Percentiles rank a stretch among this genome's conserved stretches.
phyloP scores from a whole-genome alignment of 2,329 filamentous ascomycete species.

The Aspergillus ibericus region DNA sequence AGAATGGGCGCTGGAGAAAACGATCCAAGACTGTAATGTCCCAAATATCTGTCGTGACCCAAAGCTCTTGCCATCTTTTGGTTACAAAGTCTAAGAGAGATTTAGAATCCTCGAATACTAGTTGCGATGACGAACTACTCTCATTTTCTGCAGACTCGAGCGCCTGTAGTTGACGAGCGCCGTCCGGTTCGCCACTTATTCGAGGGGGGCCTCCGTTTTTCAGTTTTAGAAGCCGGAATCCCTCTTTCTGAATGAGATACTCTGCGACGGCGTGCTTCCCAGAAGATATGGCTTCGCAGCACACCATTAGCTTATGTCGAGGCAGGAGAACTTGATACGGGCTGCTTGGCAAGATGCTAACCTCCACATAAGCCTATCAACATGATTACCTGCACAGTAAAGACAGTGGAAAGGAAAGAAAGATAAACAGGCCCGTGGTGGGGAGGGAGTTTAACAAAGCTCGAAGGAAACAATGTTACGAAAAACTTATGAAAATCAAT shows the following conservation, averaged over 20 bases:
- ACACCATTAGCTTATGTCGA: conserved; percentile 16
- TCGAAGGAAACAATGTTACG: neutral
- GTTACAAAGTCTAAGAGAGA: conserved; percentile 83
- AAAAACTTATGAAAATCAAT: neutral
- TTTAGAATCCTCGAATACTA: conserved; percentile 62
- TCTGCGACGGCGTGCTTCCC: conserved; percentile 88
- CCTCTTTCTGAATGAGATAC: conserved; percentile 81
- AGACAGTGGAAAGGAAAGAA: neutral
- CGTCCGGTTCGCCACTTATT: conserved; percentile 25
- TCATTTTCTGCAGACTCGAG: conserved; percentile 22
- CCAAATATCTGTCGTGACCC: conserved; percentile 82
- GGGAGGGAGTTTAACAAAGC: neutral
- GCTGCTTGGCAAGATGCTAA: conserved; percentile 23
- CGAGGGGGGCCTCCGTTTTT: conserved; percentile 29
- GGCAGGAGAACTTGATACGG: neutral
- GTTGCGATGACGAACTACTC: conserved; percentile 20
- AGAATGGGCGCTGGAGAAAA: conserved; percentile 80
- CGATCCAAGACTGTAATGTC: conserved; percentile 71
- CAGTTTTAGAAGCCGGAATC: conserved; percentile 73
- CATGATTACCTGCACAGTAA: conserved; percentile 36
- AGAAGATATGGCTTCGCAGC: conserved; percentile 74
- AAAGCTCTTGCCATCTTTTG: conserved; percentile 75
- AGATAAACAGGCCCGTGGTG: neutral
- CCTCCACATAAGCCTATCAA: conserved; percentile 54
- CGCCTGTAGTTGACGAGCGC: conserved; percentile 30